Base-by-base conservation (phyloP, 495 filamentous ascomycete species). In the Bacidia rubella region DNA sequence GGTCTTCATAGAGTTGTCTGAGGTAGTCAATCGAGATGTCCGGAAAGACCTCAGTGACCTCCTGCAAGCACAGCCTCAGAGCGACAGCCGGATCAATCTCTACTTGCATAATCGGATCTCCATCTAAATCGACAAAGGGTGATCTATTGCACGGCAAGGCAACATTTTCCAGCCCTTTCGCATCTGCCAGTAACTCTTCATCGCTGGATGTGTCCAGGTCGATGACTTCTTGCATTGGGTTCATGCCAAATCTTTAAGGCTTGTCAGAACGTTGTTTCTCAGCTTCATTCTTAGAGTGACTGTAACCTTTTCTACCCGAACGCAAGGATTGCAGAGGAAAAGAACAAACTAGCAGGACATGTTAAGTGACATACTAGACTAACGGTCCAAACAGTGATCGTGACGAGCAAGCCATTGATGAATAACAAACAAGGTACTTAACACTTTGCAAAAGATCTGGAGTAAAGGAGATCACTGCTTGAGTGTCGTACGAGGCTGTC, bases 31-130 rank as follows among this genome's bases (percentile, higher is more conserved):
- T 63, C 49, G 66, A 70, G 40, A 76, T 72, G 43, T 71, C 74
- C 3, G 76, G 76, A 50, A 77, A 78, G 20, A 78, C 58, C 22
- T 68, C 63, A 7, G 72, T 20, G 20, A 77, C 59, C 65, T 35
- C 29, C 29, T 35, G 29, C 7, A 35, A 35, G 29, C 29, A 35
- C 5, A 35, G 29, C 29, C 15, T 15, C 7, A 15, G 15, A 35
- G 29, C 29, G 29, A 35, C 29, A 7, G 29, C 29, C 15, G 7
- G 29, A 35, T 35, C 29, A 35, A 35, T 35, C 29, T 35, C 15
- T 15, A 15, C 15, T 15, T 35, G 29, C 29, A 15, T n/a, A n/a
- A n/a, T n/a, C n/a, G n/a, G n/a, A n/a, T n/a, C n/a, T n/a, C n/a
- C n/a, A n/a, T n/a, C n/a, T n/a, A n/a, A n/a, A n/a, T n/a, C n/a